A percentile compares a stretch with the other conserved stretches of the same genome.
These are phyloP conservation scores for Scleroderma bovista DNA, from an alignment of 768 basidiomycete species.

Conservation along the genomic window DNA sequence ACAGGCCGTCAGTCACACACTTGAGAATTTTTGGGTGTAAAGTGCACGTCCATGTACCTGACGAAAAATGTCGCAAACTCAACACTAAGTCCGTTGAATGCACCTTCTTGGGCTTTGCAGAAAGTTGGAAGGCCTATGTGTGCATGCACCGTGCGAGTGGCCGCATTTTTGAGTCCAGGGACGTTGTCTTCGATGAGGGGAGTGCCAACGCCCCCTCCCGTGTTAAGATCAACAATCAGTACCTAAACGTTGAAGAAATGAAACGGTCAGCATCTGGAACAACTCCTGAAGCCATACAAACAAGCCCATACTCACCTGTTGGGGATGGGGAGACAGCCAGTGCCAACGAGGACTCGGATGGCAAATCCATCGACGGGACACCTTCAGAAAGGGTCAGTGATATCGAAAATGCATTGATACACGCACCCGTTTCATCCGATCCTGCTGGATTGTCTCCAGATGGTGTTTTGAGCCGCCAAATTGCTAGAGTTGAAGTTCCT, in stretches of 20 bases:
- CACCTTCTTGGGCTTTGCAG: neutral
- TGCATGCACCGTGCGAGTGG: slow-evolving; percentile 1
- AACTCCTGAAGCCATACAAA: no score
- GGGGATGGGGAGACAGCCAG: no score
- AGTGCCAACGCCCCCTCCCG: neutral
- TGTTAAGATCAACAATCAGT: neutral
- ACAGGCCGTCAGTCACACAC: slow-evolving; percentile 16
- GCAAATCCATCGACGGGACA: no score
- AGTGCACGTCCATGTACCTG: slow-evolving; percentile 20
- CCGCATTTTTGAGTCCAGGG: neutral
- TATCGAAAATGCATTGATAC: no score
- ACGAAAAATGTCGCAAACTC: slow-evolving; percentile 9
- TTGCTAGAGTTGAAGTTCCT: no score
- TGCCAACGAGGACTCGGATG: no score
- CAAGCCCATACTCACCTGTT: no score
- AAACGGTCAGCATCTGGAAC: neutral
- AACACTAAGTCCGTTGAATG: neutral
- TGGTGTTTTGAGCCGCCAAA: no score
- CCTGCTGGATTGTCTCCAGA: no score
- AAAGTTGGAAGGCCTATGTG: neutral
- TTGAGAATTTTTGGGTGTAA: slow-evolving; percentile 19
- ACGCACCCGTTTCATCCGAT: no score
- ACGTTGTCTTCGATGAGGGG: neutral
- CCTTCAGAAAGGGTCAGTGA: no score
- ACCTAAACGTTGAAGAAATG: neutral